Percentiles rank a stretch among this genome's conserved stretches.
phyloP scores from a whole-genome alignment of 805 yeast species.

The Candida cerambycidarum region DNA sequence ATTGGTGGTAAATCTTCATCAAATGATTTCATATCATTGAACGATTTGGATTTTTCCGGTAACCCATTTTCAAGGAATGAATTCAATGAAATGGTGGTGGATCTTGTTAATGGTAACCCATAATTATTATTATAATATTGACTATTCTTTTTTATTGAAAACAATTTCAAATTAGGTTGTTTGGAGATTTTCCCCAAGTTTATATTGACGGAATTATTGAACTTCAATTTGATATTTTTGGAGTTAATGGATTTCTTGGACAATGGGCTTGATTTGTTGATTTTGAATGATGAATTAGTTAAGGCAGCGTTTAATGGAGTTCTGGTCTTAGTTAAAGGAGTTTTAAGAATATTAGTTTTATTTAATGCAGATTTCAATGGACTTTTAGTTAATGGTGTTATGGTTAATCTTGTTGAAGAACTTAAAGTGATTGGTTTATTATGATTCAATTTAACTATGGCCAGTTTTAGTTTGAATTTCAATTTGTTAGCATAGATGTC shows the following conservation, averaged over 20 bases:
- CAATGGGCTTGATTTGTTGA: not conserved
- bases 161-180: conserved; percentile 28
- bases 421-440: conserved; percentile 14
- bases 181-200: conserved; percentile 7
- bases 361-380: not conserved
- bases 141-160: conserved; percentile 37
- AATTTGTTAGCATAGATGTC: conserved; percentile 36
- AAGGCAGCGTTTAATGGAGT: no score
- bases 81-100: not conserved
- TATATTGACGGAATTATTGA: conserved; percentile 9
- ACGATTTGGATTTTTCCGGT: conserved; percentile 3
- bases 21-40: not conserved
- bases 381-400: conserved; percentile 7
- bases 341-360: no score
- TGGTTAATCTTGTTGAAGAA: conserved; percentile 16
- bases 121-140: conserved; percentile 23
- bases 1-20: conserved; percentile 34
- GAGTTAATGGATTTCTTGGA: conserved; percentile 1
- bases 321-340: no score
- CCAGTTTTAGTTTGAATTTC: conserved; percentile 43
- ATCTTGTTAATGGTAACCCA: conserved; percentile 14
- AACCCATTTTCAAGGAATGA: not conserved
- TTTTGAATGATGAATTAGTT: not conserved
- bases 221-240: conserved; percentile 5
- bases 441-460: conserved; percentile 39